Evolutionary conservation across 83 land plant genomes (phyloP).

Genomic region (Picea engelmannii): DNA sequence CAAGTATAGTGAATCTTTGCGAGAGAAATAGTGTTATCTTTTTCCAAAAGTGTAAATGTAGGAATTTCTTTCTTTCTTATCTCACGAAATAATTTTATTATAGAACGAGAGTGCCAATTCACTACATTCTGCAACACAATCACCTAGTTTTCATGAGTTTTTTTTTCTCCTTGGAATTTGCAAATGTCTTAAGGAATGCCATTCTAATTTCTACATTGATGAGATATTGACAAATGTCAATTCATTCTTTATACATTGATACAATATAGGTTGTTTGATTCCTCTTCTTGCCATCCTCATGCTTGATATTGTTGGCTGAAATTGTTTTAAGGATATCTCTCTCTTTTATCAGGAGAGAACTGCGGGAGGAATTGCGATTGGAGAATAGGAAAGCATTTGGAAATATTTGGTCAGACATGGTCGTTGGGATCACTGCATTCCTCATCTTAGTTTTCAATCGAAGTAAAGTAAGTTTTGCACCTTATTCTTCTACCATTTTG

Average conservation of each 20-base stretch:
- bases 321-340: not conserved
- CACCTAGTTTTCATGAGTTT: too few species aligned
- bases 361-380: constrained; percentile 80
- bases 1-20: too few species aligned
- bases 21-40: too few species aligned
- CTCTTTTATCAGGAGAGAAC: constrained; percentile 59
- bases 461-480: constrained; percentile 59
- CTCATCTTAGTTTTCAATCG: constrained; percentile 76
- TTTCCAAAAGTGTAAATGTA: too few species aligned
- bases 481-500: not conserved
- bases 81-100: too few species aligned
- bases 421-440: constrained; percentile 76
- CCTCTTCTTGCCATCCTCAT: not conserved
- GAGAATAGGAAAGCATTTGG: constrained; percentile 91
- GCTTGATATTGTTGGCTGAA: not conserved
- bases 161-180: not conserved
- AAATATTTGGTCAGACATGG: constrained; percentile 89
- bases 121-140: too few species aligned
- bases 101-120: too few species aligned
- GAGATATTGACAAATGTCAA: not conserved
- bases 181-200: not conserved
- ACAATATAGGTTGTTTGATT: not conserved
- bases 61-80: too few species aligned
- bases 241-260: not conserved
- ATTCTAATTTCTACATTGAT: not conserved